A percentile compares a stretch with the other conserved stretches of the same genome.
phyloP scores from a whole-genome alignment of 1,284 basidiomycete genomes.

The Rugosomyces carneus region DNA sequence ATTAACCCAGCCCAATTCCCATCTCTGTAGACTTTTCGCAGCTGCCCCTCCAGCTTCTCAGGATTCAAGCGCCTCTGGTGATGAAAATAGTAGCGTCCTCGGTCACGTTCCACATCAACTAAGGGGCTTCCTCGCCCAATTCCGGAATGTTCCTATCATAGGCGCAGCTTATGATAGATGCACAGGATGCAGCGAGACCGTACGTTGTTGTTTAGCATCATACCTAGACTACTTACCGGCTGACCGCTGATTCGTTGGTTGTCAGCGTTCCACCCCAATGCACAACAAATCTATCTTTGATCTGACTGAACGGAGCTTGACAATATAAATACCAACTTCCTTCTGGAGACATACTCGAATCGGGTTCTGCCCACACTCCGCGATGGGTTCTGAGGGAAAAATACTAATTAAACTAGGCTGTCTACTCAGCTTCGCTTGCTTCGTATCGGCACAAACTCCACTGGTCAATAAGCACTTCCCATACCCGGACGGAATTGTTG shows the following conservation, averaged over 20 bases:
- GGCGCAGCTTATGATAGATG: constrained; percentile 86
- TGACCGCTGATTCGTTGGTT: not conserved
- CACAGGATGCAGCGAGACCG: constrained; percentile 83
- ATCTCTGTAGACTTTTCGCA: constrained; percentile 48
- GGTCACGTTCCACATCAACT: constrained; percentile 93
- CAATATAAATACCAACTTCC: not conserved
- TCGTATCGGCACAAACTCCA: not conserved
- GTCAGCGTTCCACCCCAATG: not conserved
- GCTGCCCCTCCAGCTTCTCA: constrained; percentile 49
- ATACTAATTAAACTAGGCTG: not conserved
- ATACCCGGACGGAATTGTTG: constrained; percentile 21
- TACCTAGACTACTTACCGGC: not conserved
- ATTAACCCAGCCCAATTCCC: not conserved
- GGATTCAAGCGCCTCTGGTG: constrained; percentile 23
- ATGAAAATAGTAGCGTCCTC: constrained; percentile 49
- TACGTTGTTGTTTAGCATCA: too few relatives aligned
- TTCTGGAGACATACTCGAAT: not conserved
- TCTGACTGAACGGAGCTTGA: not conserved
- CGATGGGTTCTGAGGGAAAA: not conserved
- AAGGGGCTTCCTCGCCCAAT: constrained; percentile 84
- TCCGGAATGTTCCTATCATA: constrained; percentile 77
- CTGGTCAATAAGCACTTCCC: constrained; percentile 3
- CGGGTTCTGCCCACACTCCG: not conserved
- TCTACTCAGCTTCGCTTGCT: not conserved
- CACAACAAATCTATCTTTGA: not conserved